A percentile compares a stretch with the other conserved stretches of the same genome.
Conservation (phyloP, 2,329 filamentous ascomycete genomes). For the Pseudonectria foliicola region DNA sequence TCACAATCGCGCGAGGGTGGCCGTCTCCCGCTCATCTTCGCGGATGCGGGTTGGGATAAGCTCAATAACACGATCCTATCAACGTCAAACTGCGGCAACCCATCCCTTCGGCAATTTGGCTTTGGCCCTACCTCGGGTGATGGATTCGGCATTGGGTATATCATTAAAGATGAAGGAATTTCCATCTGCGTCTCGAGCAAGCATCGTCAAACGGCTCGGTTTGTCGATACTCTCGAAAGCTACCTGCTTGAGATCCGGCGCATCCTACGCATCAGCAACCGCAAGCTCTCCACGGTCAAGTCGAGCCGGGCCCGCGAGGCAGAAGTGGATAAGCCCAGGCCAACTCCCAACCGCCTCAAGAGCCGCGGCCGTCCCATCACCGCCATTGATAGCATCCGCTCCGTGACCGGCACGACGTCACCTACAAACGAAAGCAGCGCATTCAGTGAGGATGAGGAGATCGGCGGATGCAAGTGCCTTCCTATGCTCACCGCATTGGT, state of each 20-base stretch:
- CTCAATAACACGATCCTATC: slow-evolving; percentile 91
- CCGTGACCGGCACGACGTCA: slow-evolving; percentile 45
- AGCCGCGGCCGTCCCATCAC: slow-evolving; percentile 67
- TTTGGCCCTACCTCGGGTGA: slow-evolving; percentile 92
- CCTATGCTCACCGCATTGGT: not conserved
- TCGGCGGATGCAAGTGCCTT: slow-evolving; percentile 77
- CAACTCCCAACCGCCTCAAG: slow-evolving; percentile 48
- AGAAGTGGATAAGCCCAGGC: slow-evolving; percentile 33
- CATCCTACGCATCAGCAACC: slow-evolving; percentile 62
- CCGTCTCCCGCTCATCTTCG: slow-evolving; percentile 71
- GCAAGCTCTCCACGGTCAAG: slow-evolving; percentile 35
- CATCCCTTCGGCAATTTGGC: slow-evolving; percentile 87
- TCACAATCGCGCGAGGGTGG: slow-evolving; percentile 40
- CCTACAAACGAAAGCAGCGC: slow-evolving; percentile 63
- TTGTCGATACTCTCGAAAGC: slow-evolving; percentile 80
- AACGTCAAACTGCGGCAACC: slow-evolving; percentile 98
- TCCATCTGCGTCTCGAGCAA: slow-evolving; percentile 90
- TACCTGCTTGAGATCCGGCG: slow-evolving; percentile 89
- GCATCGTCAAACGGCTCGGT: slow-evolving; percentile 85
- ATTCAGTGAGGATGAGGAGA: slow-evolving; percentile 76
- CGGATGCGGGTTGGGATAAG: slow-evolving; percentile 86
- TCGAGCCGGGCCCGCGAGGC: slow-evolving; percentile 48
- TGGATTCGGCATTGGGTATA: slow-evolving; percentile 96
- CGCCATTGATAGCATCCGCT: slow-evolving; percentile 39
- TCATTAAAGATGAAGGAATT: slow-evolving; percentile 76